Evolutionary conservation across 441 rosid species (phyloP).

Genomic region (Populus hybrid): DNA sequence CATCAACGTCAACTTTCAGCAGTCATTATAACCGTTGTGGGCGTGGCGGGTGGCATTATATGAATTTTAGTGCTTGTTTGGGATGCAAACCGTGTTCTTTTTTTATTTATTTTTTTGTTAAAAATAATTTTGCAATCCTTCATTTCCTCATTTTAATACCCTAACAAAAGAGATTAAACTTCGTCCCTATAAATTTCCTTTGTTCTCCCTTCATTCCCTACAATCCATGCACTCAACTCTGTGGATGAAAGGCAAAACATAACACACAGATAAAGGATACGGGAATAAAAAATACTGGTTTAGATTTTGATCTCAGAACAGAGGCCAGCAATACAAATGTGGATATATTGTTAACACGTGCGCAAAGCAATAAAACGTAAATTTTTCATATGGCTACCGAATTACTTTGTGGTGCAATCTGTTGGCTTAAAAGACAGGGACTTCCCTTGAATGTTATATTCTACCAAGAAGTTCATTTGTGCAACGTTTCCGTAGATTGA

Average conservation of each 20-base stretch:
- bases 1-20: conserved; percentile 9
- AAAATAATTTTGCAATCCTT: no score
- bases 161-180: no score
- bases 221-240: no score
- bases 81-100: no score
- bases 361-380: neutral
- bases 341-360: neutral
- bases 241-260: no score
- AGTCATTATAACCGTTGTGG: neutral
- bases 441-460: conserved; percentile 3
- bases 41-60: neutral
- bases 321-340: neutral
- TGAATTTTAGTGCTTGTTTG: no score
- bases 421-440: neutral
- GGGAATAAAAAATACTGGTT: no score
- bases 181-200: no score
- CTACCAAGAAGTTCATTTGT: conserved; percentile 8
- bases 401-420: neutral
- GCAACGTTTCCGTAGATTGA: conserved; percentile 3
- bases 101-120: no score
- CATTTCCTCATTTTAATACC: no score
- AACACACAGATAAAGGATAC: no score
- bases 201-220: no score
- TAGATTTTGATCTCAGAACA: neutral
- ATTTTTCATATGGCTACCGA: neutral